Base-by-base conservation (phyloP, 108 stramenopile genomes). In the Nannochloropsis salina region DNA sequence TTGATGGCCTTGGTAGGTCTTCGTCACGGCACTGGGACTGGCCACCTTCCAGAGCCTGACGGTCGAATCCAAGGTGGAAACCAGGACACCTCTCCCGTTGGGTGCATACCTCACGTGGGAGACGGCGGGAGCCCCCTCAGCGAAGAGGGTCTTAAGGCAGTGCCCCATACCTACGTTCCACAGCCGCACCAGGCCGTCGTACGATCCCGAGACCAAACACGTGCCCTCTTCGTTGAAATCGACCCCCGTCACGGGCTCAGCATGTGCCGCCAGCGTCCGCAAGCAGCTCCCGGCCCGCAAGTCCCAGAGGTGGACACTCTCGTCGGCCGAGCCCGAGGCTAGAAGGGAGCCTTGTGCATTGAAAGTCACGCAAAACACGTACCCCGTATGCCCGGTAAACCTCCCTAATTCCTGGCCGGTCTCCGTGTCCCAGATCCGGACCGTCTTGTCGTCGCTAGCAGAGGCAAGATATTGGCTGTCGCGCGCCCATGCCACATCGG, bases 291-390 rank as follows among this genome's bases (percentile, higher is more conserved):
- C 96, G 42, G 92, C 92, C 2, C 97, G 93, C 6, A 96, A 91
- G 88, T 98, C 98, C 97, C 97, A 98, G 9, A 98, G 82, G 84
- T 96, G 95, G 42, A 98, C 96, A 5, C 94, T 97, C 86, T 97
- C 96, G 85, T 98, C 97, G 86, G 94, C 97, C 44, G 92, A 92
- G 4, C 98, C 98, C 31, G 91, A 88, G 41, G 84, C 87, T 79
- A 97, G 82, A 85, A 97, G 85, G 89, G 95, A 95, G 9, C 91
- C 90, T 41, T 91, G 82, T 6, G 94, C 93, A 84, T 94, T 94
- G 92, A 96, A 95, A 43, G 91, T 91, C 80, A 93, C 92, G 83
- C 93, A 94, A 87, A 97, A 97, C 20, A 96, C 95, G 89, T 96
- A 96, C 85, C 94, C 94, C 43, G 93, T 90, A 89, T 97, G 97